Percentiles rank a stretch among this genome's conserved stretches.
Evolutionary conservation across 768 basidiomycete species (phyloP).

Genomic region (Cubamyces lactineus): DNA sequence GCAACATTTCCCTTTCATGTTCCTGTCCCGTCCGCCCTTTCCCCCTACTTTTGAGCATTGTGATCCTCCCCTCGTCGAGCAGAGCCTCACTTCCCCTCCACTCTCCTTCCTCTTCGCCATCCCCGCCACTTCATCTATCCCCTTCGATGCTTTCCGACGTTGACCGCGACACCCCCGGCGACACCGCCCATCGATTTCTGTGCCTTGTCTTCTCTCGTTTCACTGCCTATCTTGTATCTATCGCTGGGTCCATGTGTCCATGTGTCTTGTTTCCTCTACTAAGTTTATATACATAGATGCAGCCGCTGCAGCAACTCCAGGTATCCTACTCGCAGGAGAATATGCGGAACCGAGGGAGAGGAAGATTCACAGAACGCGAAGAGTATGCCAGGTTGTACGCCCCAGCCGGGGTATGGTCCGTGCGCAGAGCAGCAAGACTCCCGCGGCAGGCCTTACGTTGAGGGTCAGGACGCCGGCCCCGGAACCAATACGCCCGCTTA

Average conservation of each 20-base stretch:
- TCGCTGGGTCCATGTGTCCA: constrained; percentile 8
- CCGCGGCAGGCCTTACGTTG: constrained; percentile 15
- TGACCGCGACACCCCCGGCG: constrained; percentile 20
- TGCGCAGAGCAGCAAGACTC: constrained; percentile 11
- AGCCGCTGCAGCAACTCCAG: neutral
- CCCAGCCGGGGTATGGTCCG: constrained; percentile 19
- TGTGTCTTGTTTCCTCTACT: constrained; percentile 23
- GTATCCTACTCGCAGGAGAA: neutral
- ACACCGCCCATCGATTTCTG: constrained; percentile 1
- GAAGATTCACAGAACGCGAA: too few relatives aligned
- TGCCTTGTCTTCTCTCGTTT: neutral
- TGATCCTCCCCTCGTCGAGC: constrained; percentile 4
- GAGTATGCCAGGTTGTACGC: neutral
- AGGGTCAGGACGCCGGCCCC: constrained; percentile 18
- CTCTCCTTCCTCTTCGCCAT: neutral
- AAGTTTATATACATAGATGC: constrained; percentile 28
- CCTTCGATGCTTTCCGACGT: constrained; percentile 11
- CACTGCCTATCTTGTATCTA: constrained; percentile 30
- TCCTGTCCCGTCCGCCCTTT: constrained; percentile 12
- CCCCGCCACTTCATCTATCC: neutral
- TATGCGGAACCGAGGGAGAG: neutral
- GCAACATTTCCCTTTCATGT: constrained; percentile 18
- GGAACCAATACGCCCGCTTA: constrained; percentile 9
- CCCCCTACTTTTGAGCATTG: constrained; percentile 3
- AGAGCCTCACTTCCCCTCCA: neutral